A percentile compares a stretch with the other conserved stretches of the same genome.
phyloP scores from a whole-genome alignment of 106 monocot genomes.

The Agapanthus africanus region DNA sequence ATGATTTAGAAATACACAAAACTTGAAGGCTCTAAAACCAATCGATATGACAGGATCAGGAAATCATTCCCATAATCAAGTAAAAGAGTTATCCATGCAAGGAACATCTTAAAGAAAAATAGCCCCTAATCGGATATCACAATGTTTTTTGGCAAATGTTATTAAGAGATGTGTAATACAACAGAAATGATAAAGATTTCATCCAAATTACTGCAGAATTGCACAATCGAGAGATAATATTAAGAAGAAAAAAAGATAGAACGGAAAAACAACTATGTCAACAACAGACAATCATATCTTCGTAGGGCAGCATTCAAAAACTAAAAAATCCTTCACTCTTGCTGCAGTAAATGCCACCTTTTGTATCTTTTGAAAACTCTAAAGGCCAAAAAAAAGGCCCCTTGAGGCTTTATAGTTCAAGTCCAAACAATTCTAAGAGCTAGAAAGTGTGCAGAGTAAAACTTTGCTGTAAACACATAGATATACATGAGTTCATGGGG shows the following conservation, averaged over 20 bases:
- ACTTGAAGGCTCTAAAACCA: background rate
- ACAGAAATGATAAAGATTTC: background rate
- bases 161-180: background rate
- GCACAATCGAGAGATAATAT: background rate
- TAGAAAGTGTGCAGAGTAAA: too few relatives aligned
- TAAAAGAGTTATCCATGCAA: background rate
- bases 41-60: background rate
- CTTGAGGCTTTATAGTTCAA: too few relatives aligned
- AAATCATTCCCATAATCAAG: background rate
- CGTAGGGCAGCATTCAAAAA: background rate
- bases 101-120: conserved; percentile 2
- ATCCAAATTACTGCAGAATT: background rate
- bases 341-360: too few relatives aligned
- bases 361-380: too few relatives aligned
- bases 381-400: too few relatives aligned
- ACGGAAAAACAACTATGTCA: background rate
- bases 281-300: background rate
- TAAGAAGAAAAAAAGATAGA: background rate
- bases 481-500: too few relatives aligned
- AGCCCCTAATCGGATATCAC: background rate
- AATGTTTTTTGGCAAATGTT: background rate
- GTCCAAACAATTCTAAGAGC: too few relatives aligned
- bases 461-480: too few relatives aligned
- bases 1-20: background rate
- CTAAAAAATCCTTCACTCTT: too few relatives aligned